Evolutionary conservation across 768 basidiomycete species (phyloP).

Genomic region (Auriscalpium orientale): DNA sequence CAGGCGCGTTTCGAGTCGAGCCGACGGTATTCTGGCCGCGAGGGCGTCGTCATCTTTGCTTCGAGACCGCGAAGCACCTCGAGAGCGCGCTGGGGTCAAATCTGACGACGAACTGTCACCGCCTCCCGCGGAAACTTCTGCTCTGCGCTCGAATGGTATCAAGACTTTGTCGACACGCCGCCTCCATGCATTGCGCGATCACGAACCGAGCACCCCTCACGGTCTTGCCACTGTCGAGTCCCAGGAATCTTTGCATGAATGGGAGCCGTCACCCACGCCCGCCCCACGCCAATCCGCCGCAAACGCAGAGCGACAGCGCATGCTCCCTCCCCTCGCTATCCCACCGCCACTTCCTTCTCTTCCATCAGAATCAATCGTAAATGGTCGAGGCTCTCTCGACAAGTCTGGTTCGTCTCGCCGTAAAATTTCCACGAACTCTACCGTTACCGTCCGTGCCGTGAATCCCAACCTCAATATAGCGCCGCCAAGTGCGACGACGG

Average conservation of each 20-base stretch:
- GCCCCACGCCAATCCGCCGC: conserved; percentile 24
- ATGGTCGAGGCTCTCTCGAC: conserved; percentile 14
- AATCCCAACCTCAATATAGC: conserved; percentile 41
- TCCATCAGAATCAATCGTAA: conserved; percentile 46
- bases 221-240: conserved; percentile 17
- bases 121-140: neutral
- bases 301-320: conserved; percentile 35
- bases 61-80: conserved; percentile 19
- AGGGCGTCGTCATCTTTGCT: conserved; percentile 21
- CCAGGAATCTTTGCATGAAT: conserved; percentile 25
- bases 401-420: conserved; percentile 27
- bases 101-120: conserved; percentile 6
- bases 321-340: conserved; percentile 42
- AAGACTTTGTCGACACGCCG: conserved; percentile 38
- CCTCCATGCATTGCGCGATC: conserved; percentile 51
- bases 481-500: conserved; percentile 57
- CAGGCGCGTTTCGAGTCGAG: conserved; percentile 21
- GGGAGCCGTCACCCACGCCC: conserved; percentile 43
- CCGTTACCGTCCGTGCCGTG: conserved; percentile 38
- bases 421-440: conserved; percentile 38
- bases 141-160: conserved; percentile 4
- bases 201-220: conserved; percentile 33
- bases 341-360: conserved; percentile 53
- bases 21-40: conserved; percentile 12
- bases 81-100: neutral